These are phyloP conservation scores for Passiflora organensis DNA, from an alignment of 345 rosid genomes.

Conservation along the genomic window DNA sequence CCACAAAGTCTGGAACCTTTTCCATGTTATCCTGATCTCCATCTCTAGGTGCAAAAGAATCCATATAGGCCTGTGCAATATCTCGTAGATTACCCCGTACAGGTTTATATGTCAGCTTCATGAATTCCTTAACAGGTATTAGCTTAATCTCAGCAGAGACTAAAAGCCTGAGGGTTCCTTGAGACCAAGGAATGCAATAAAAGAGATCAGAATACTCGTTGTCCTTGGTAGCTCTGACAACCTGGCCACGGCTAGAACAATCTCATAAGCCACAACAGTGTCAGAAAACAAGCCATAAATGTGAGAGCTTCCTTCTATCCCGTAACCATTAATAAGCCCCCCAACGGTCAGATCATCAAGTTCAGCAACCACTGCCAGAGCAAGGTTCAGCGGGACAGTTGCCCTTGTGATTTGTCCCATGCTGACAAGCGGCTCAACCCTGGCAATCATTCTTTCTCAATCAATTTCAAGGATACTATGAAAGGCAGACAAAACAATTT, in stretches of 20 bases:
- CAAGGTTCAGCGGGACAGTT: constrained; percentile 82
- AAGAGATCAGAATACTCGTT: constrained; percentile 86
- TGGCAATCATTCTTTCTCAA: constrained; percentile 84
- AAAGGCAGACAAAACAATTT: constrained; percentile 85
- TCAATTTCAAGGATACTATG: constrained; percentile 78
- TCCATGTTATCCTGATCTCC: constrained; percentile 67
- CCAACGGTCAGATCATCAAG: constrained; percentile 99
- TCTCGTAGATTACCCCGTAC: constrained; percentile 61
- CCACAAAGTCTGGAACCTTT: constrained; percentile 94
- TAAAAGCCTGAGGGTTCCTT: constrained; percentile 94
- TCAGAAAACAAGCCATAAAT: constrained; percentile 91
- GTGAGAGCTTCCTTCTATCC: constrained; percentile 99
- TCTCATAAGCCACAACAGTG: constrained; percentile 93
- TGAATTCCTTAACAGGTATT: constrained; percentile 81
- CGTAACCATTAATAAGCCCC: constrained; percentile 97
- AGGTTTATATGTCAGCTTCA: constrained; percentile 90
- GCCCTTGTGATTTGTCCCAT: constrained; percentile 95
- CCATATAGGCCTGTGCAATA: constrained; percentile 74
- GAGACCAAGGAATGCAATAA: constrained; percentile 97
- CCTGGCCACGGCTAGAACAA: constrained; percentile 76
- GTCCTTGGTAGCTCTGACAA: constrained; percentile 91
- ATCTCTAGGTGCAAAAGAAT: constrained; percentile 89
- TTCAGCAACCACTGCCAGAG: constrained; percentile 99
- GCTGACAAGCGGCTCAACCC: constrained; percentile 94
- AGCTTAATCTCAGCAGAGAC: constrained; percentile 93